Evolutionary conservation across 441 rosid species (phyloP).

Genomic region (Capsella rubella): DNA sequence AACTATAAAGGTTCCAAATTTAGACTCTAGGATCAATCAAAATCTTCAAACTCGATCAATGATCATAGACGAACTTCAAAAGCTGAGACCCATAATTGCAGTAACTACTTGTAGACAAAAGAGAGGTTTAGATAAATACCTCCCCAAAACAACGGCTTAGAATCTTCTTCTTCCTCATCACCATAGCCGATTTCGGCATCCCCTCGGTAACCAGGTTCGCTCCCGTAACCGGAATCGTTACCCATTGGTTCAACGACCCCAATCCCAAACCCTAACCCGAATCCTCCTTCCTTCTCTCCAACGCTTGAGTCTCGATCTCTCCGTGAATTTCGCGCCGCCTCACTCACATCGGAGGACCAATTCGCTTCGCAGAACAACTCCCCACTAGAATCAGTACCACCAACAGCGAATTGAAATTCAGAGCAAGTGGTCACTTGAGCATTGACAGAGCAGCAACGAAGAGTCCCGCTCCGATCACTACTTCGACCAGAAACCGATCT

Average conservation of each 20-base stretch:
- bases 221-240: conserved; percentile 91
- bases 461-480: conserved; percentile 82
- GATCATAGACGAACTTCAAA: not conserved
- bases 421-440: conserved; percentile 85
- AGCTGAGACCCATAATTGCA: no score
- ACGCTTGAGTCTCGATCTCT: conserved; percentile 63
- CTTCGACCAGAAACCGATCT: conserved; percentile 89
- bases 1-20: conserved; percentile 38
- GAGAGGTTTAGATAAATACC: conserved; percentile 46
- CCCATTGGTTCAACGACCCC: conserved; percentile 60
- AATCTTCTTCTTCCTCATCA: conserved; percentile 95
- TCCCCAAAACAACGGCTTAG: conserved; percentile 80
- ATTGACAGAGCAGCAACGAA: conserved; percentile 82
- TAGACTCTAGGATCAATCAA: not conserved
- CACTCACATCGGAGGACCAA: conserved; percentile 92
- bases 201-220: conserved; percentile 96
- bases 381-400: conserved; percentile 93
- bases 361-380: conserved; percentile 79
- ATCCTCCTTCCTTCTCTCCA: conserved; percentile 45
- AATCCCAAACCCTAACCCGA: not conserved
- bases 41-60: not conserved
- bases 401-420: conserved; percentile 79
- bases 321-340: conserved; percentile 63
- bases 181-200: conserved; percentile 97
- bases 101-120: no score